These are phyloP conservation scores for Penicillium antarcticum DNA, from an alignment of 495 filamentous ascomycete genomes.

Conservation along the genomic window DNA sequence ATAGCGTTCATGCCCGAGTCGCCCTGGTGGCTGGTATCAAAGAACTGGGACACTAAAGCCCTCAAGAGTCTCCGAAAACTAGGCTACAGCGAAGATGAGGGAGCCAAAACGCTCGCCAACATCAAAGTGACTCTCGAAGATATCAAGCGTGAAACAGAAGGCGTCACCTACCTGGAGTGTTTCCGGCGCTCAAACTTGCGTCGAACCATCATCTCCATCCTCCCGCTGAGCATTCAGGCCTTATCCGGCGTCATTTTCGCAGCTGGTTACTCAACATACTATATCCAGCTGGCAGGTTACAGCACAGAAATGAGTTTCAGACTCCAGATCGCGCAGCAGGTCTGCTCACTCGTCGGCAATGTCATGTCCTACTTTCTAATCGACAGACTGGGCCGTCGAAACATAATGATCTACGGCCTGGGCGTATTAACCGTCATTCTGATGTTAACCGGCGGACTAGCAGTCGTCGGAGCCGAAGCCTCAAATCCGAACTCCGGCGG, in stretches of 20 bases:
- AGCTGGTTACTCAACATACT: constrained; percentile 29
- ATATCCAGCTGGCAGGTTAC: constrained; percentile 28
- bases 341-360: constrained; percentile 28
- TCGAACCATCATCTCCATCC: constrained; percentile 31
- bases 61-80: constrained; percentile 6
- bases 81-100: constrained; percentile 8
- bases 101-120: constrained; percentile 5
- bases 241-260: constrained; percentile 28
- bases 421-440: constrained; percentile 22
- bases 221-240: constrained; percentile 29
- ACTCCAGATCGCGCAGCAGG: constrained; percentile 30
- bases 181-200: constrained; percentile 32
- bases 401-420: constrained; percentile 23
- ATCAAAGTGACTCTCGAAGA: constrained; percentile 21
- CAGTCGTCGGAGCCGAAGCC: constrained; percentile 13
- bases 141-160: constrained; percentile 26
- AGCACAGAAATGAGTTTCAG: constrained; percentile 22
- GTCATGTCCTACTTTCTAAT: constrained; percentile 28
- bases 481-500: constrained; percentile 6
- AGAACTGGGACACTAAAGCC: constrained; percentile 7
- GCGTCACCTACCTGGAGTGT: constrained; percentile 32
- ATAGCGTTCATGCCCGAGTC: constrained; percentile 21
- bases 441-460: constrained; percentile 22
- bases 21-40: constrained; percentile 19
- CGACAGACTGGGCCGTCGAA: constrained; percentile 26